Percentiles rank a stretch among this genome's conserved stretches.
phyloP scores from a whole-genome alignment of 1,284 basidiomycete species.

The Trichosporon sp. region DNA sequence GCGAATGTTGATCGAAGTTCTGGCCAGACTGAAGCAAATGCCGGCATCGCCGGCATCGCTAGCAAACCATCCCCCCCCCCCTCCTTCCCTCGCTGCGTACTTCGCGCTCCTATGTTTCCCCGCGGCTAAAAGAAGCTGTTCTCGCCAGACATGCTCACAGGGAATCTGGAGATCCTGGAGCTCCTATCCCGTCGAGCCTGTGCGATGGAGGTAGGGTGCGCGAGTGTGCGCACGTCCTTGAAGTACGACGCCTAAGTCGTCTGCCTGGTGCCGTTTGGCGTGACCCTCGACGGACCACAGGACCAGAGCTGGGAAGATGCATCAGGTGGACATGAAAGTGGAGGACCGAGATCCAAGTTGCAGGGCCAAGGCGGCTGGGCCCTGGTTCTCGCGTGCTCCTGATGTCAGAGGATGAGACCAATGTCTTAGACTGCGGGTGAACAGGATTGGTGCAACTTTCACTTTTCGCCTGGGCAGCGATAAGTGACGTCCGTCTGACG shows the following conservation, averaged over 20 bases:
- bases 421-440: conserved; percentile 15
- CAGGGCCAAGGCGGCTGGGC: not conserved
- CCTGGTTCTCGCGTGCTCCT: conserved; percentile 12
- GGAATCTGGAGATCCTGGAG: not conserved
- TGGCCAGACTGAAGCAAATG: not conserved
- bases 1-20: not conserved
- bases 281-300: not conserved
- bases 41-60: not conserved
- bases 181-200: not conserved
- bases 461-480: not conserved
- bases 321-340: not conserved
- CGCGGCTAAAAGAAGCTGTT: not conserved
- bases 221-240: not conserved
- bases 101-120: not conserved
- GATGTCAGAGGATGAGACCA: conserved; percentile 19
- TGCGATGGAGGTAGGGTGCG: not conserved
- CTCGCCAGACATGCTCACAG: not conserved
- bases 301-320: not conserved
- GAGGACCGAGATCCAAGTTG: not conserved
- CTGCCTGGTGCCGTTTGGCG: not conserved
- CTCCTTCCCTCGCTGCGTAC: no score
- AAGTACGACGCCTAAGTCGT: not conserved
- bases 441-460: not conserved
- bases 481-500: not conserved
- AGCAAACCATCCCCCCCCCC: no score